These are phyloP conservation scores for Umbelopsis ramanniana DNA, from an alignment of 192 early-diverging fungal genomes.

Conservation along the genomic window DNA sequence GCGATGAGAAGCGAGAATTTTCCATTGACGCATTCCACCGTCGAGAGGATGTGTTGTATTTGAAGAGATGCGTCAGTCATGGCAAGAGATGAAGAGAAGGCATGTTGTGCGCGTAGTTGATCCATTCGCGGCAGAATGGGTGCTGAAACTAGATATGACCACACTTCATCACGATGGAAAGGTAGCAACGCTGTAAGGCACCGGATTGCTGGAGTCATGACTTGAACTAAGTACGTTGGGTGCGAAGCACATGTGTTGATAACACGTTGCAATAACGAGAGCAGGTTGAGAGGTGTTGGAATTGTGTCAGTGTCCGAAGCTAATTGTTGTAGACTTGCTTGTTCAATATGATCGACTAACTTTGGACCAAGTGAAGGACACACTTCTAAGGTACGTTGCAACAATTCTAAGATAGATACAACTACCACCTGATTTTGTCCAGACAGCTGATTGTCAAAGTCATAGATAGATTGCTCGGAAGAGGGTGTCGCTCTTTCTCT, in stretches of 20 bases:
- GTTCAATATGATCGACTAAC: constrained; percentile 22
- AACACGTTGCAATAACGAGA: not conserved
- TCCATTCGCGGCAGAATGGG: constrained; percentile 29
- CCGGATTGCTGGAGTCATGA: constrained; percentile 21
- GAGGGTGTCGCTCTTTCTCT: not conserved
- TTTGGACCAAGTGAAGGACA: constrained; percentile 4
- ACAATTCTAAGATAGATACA: constrained; percentile 25
- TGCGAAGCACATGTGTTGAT: constrained; percentile 10
- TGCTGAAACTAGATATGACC: constrained; percentile 24
- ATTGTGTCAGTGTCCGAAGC: not conserved
- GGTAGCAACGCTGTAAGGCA: constrained; percentile 31
- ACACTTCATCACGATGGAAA: constrained; percentile 27
- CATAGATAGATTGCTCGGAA: not conserved
- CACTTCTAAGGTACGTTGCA: constrained; percentile 19
- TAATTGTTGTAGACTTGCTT: not conserved
- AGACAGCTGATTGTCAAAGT: constrained; percentile 13
- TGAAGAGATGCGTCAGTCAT: constrained; percentile 14
- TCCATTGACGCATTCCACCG: constrained; percentile 30
- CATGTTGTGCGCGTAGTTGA: not conserved
- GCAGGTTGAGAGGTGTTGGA: not conserved
- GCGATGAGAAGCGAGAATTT: constrained; percentile 31
- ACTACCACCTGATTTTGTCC: constrained; percentile 27
- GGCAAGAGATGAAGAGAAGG: constrained; percentile 6
- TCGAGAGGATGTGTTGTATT: constrained; percentile 28
- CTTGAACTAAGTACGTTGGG: not conserved